These are phyloP conservation scores for Tricholoma hemisulphureum DNA, from an alignment of 768 basidiomycete species.

Conservation along the genomic window DNA sequence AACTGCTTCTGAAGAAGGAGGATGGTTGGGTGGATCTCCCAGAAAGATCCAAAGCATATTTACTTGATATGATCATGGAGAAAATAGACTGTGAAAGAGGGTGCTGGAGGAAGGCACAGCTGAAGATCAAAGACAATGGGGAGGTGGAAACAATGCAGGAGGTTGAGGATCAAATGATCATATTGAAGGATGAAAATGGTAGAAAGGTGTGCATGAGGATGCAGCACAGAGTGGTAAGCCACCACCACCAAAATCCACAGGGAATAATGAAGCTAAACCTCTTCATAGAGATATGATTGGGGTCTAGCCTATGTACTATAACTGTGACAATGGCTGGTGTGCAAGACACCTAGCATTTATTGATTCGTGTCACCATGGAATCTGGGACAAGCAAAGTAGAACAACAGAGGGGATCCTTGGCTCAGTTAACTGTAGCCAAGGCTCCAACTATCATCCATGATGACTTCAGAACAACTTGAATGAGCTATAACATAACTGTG, in stretches of 20 bases:
- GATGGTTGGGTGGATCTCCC: conserved; percentile 2
- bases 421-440: background rate
- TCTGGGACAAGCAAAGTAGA: background rate
- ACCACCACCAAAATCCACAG: too few relatives aligned
- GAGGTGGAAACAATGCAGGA: conserved; percentile 10
- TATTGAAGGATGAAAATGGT: conserved; percentile 1
- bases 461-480: too few relatives aligned
- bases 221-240: background rate
- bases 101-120: conserved; percentile 11
- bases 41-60: conserved; percentile 7
- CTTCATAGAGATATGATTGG: too few relatives aligned
- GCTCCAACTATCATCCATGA: too few relatives aligned
- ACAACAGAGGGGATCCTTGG: background rate
- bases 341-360: too few relatives aligned
- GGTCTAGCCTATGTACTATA: too few relatives aligned
- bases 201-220: background rate
- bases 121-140: conserved; percentile 11
- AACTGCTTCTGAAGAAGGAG: conserved; percentile 1
- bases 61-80: conserved; percentile 6
- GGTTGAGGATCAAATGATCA: conserved; percentile 10
- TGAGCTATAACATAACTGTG: too few relatives aligned
- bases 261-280: too few relatives aligned
- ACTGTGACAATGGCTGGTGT: too few relatives aligned
- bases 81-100: conserved; percentile 5
- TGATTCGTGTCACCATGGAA: too few relatives aligned